These are phyloP conservation scores for Daldinia sp. DNA, from an alignment of 2,329 filamentous ascomycete species.

Conservation along the genomic window DNA sequence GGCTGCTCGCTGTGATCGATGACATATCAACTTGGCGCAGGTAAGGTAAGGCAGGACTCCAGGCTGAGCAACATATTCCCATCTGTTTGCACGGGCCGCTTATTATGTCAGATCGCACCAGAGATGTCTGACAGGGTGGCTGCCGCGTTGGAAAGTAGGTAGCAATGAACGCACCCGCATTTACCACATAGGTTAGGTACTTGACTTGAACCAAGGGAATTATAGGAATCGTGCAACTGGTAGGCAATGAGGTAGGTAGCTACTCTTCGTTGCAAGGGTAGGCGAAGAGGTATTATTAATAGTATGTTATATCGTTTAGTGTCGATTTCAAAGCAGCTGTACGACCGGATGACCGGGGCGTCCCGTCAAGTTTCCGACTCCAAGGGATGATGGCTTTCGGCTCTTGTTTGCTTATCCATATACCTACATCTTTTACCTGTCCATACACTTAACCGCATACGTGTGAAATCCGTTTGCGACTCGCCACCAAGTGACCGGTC, in stretches of 20 bases:
- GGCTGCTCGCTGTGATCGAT: conserved; percentile 38
- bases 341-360: conserved; percentile 21
- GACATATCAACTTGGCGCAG: conserved; percentile 40
- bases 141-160: conserved; percentile 6
- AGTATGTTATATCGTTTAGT: conserved; percentile 5
- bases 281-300: conserved; percentile 25
- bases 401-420: conserved; percentile 18
- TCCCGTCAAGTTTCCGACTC: conserved; percentile 22
- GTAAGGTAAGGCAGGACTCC: conserved; percentile 29
- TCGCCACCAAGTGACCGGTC: conserved; percentile 21
- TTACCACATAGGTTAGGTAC: conserved; percentile 1
- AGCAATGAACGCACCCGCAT: conserved; percentile 15
- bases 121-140: conserved; percentile 16
- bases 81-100: conserved; percentile 36
- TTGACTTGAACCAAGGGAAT: no score
- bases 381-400: conserved; percentile 1
- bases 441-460: conserved; percentile 3
- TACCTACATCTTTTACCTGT: no score
- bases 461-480: conserved; percentile 13
- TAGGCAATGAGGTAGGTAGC: conserved; percentile 5
- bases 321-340: background rate
- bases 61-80: conserved; percentile 33
- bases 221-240: background rate
- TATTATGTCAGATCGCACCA: conserved; percentile 34
- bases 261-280: background rate